Evolutionary conservation across 1,139 yeast genomes (phyloP).

Genomic region (Wickerhamomyces sp.): DNA sequence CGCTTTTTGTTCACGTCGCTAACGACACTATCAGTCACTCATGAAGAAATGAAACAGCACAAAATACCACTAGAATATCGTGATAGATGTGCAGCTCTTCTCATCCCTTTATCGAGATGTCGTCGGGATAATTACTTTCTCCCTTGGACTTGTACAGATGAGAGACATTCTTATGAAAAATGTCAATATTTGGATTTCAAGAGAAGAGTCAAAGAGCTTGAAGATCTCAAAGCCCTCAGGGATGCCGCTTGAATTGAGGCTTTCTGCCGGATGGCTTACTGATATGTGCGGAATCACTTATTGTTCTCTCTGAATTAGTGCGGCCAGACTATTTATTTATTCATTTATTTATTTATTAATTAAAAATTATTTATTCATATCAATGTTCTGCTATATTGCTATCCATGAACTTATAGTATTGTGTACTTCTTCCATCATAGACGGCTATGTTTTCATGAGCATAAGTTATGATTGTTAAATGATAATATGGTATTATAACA

Average conservation of each 20-base stretch:
- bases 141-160: conserved; percentile 74
- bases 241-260: conserved; percentile 2
- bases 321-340: neutral
- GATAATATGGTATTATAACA: too few relatives aligned
- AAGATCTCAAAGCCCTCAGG: conserved; percentile 35
- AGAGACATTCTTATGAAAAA: conserved; percentile 81
- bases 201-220: conserved; percentile 73
- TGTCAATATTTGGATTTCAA: conserved; percentile 81
- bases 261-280: too few relatives aligned
- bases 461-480: too few relatives aligned
- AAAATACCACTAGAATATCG: conserved; percentile 79
- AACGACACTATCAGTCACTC: too few relatives aligned
- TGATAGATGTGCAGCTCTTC: conserved; percentile 79
- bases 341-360: conserved; percentile 1
- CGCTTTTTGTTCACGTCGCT: too few relatives aligned
- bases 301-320: too few relatives aligned
- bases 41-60: conserved; percentile 79
- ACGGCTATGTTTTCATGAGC: too few relatives aligned
- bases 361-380: neutral
- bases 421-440: too few relatives aligned
- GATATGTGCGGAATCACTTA: too few relatives aligned
- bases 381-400: too few relatives aligned
- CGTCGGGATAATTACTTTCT: conserved; percentile 47
- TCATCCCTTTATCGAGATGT: conserved; percentile 61
- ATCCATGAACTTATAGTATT: neutral